Conservation (phyloP, 331 rosid species). For the Dryas integrifolia region DNA sequence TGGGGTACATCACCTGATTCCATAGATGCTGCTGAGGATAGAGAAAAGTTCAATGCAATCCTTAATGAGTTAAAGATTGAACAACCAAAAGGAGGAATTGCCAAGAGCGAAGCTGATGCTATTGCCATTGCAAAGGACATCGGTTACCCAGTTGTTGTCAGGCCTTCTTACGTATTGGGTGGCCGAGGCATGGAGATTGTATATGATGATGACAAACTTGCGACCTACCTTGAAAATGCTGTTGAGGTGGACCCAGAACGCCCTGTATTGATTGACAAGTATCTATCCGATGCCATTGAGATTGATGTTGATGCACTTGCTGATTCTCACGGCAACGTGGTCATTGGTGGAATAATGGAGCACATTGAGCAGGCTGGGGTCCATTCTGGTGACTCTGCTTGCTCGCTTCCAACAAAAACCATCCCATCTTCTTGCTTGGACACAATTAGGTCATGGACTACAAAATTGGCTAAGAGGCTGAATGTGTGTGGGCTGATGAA, state of each 20-base stretch:
- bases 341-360: conserved; percentile 99
- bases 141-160: conserved; percentile 94
- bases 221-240: conserved; percentile 82
- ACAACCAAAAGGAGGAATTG: conserved; percentile 98
- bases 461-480: conserved; percentile 68
- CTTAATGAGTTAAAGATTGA: conserved; percentile 75
- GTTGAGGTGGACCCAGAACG: conserved; percentile 96
- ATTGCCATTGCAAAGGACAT: conserved; percentile 73
- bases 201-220: conserved; percentile 66
- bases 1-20: conserved; percentile 99
- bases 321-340: conserved; percentile 82
- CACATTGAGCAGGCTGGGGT: conserved; percentile 99
- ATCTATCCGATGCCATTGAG: conserved; percentile 86
- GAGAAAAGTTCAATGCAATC: conserved; percentile 88
- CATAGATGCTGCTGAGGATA: conserved; percentile 94
- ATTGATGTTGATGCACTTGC: conserved; percentile 95
- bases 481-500: conserved; percentile 94
- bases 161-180: conserved; percentile 95
- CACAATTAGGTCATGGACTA: conserved; percentile 82
- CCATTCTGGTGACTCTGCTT: conserved; percentile 98
- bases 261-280: conserved; percentile 85
- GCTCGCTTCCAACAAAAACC: conserved; percentile 81
- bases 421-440: conserved; percentile 69
- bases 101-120: conserved; percentile 82
- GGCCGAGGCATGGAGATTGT: conserved; percentile 99